Percentiles rank a stretch among this genome's conserved stretches.
phyloP scores from a whole-genome alignment of 805 yeast species.

The Nakazawaea wickerhamii region DNA sequence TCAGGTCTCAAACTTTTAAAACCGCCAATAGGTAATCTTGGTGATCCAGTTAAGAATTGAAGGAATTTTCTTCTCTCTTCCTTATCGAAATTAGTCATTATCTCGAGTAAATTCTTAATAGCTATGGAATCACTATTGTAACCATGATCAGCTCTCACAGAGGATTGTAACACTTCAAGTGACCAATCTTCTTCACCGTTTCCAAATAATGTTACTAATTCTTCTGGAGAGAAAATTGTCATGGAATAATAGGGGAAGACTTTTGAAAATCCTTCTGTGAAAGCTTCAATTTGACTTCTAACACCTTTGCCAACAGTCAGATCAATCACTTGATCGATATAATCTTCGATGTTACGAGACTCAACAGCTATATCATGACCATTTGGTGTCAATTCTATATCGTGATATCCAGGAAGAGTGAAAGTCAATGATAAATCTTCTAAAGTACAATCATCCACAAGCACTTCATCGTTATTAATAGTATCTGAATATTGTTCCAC shows the following conservation, averaged over 20 bases:
- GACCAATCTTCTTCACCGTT: slow-evolving; percentile 87
- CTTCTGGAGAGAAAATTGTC: slow-evolving; percentile 67
- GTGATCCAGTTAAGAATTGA: slow-evolving; percentile 90
- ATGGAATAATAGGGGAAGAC: slow-evolving; percentile 78
- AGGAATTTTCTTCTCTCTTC: slow-evolving; percentile 66
- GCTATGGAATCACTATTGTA: slow-evolving; percentile 64
- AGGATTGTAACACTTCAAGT: slow-evolving; percentile 46
- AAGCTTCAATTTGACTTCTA: slow-evolving; percentile 54
- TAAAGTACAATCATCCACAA: slow-evolving; percentile 35
- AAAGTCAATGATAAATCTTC: slow-evolving; percentile 57
- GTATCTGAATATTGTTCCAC: slow-evolving; percentile 21
- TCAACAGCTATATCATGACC: slow-evolving; percentile 52
- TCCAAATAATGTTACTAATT: slow-evolving; percentile 68
- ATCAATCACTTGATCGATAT: slow-evolving; percentile 52
- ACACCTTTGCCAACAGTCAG: slow-evolving; percentile 61
- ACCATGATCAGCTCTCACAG: slow-evolving; percentile 87
- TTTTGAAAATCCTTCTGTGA: slow-evolving; percentile 73
- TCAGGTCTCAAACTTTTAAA: slow-evolving; percentile 77
- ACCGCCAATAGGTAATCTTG: slow-evolving; percentile 91
- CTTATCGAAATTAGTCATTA: slow-evolving; percentile 49
- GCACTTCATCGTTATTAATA: slow-evolving; percentile 8
- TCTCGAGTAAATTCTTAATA: slow-evolving; percentile 53
- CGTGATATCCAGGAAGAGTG: slow-evolving; percentile 71
- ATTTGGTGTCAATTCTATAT: slow-evolving; percentile 47
- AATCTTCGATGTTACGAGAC: slow-evolving; percentile 48